Percentiles rank a stretch among this genome's conserved stretches.
These are phyloP conservation scores for Lasiodiplodia theobromae DNA, from an alignment of 2,329 filamentous ascomycete genomes.

Conservation along the genomic window DNA sequence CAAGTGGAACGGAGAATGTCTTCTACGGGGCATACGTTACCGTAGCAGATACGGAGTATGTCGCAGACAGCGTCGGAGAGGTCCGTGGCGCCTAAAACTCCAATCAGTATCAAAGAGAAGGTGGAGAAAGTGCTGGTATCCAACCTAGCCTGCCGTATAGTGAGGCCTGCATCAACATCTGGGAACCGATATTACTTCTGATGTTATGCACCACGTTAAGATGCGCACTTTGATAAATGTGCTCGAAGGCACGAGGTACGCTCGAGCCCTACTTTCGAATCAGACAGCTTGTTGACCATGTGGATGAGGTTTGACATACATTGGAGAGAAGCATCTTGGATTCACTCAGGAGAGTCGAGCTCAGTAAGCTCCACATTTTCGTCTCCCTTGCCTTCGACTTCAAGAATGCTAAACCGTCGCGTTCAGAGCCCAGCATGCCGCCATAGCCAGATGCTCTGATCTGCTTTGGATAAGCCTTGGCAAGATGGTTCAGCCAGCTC, in stretches of 20 bases:
- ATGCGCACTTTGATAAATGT: constrained; percentile 82
- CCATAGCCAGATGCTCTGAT: constrained; percentile 73
- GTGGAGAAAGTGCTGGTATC: constrained; percentile 1
- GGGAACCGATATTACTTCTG: constrained; percentile 73
- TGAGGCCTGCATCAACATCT: constrained; percentile 74
- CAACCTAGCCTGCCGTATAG: constrained; percentile 79
- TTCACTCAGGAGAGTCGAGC: constrained; percentile 83
- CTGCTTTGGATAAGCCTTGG: constrained; percentile 81
- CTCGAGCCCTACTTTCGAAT: constrained; percentile 58
- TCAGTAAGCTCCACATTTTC: constrained; percentile 84
- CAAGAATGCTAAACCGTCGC: constrained; percentile 82
- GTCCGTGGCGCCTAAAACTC: constrained; percentile 57
- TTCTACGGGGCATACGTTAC: constrained; percentile 70
- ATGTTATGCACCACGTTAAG: constrained; percentile 80
- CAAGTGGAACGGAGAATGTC: constrained; percentile 80
- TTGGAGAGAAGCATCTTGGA: constrained; percentile 79
- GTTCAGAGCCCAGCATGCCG: constrained; percentile 77
- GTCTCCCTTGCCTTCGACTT: constrained; percentile 85
- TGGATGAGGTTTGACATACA: constrained; percentile 61
- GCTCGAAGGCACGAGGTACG: constrained; percentile 71
- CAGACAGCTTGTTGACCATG: neutral
- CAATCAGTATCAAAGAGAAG: constrained; percentile 17
- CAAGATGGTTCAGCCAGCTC: constrained; percentile 95
- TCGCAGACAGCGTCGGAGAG: constrained; percentile 70
- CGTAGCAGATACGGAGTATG: constrained; percentile 77